Conservation (phyloP, 139 green algal genomes). For the Chlorella vulgaris region DNA sequence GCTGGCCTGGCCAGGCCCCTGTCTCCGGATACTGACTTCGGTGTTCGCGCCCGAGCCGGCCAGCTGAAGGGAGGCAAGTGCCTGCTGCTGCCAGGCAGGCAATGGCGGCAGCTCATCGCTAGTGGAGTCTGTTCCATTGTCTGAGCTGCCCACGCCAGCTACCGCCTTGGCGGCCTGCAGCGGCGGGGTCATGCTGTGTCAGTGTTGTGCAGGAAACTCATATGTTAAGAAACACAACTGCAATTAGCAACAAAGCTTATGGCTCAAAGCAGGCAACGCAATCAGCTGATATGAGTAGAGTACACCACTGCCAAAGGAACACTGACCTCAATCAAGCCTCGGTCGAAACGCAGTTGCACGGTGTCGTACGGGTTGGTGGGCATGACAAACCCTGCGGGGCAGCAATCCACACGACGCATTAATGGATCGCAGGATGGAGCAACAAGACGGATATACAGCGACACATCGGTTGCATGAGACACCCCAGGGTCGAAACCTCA, state of each 20-base stretch:
- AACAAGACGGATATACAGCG: no score
- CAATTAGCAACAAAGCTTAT: not conserved
- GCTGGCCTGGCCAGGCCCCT: not conserved
- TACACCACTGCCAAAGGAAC: not conserved
- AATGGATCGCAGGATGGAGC: no score
- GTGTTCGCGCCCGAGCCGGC: constrained; percentile 40
- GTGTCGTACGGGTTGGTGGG: constrained; percentile 76
- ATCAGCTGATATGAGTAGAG: not conserved
- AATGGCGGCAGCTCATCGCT: constrained; percentile 39
- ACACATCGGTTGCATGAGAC: no score
- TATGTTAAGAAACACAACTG: not conserved
- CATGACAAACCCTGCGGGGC: constrained; percentile 72
- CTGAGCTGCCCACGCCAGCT: constrained; percentile 30
- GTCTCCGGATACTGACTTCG: constrained; percentile 29
- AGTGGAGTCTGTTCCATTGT: not conserved
- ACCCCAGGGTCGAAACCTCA: no score
- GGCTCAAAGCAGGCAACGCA: no score
- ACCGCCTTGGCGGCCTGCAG: constrained; percentile 55
- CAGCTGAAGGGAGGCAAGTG: constrained; percentile 54
- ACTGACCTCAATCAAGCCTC: constrained; percentile 59
- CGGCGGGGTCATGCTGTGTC: not conserved
- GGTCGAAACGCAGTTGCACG: constrained; percentile 79
- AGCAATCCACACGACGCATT: not conserved
- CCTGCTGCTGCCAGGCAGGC: constrained; percentile 49
- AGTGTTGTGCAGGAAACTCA: no score